Percentiles rank a stretch among this genome's conserved stretches.
Conservation (phyloP, 441 rosid species). For the Eutrema salsugineum region DNA sequence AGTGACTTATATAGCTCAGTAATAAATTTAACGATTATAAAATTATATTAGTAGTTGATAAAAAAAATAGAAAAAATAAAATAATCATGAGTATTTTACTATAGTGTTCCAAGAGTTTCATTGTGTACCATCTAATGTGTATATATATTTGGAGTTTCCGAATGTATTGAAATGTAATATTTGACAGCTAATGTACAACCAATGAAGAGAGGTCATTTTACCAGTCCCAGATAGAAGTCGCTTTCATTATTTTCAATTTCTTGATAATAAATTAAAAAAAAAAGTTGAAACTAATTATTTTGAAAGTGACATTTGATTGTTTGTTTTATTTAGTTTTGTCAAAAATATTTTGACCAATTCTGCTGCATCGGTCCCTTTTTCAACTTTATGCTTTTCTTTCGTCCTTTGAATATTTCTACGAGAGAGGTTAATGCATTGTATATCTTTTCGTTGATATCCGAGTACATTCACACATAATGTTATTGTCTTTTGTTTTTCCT, state of each 20-base stretch:
- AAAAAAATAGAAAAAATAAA: too few species aligned
- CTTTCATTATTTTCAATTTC: slow-evolving; percentile 14
- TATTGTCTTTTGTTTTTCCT: neutral
- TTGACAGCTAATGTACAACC: slow-evolving; percentile 35
- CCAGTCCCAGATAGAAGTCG: slow-evolving; percentile 34
- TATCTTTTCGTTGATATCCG: slow-evolving; percentile 17
- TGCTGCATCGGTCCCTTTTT: slow-evolving; percentile 23
- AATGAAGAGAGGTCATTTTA: slow-evolving; percentile 26
- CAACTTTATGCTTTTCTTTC: slow-evolving; percentile 16
- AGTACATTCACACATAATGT: slow-evolving; percentile 21
- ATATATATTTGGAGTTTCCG: slow-evolving; percentile 3
- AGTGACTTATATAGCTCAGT: neutral
- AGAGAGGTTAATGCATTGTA: slow-evolving; percentile 16
- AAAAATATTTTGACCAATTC: slow-evolving; percentile 29
- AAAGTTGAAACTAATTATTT: neutral
- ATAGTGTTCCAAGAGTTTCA: neutral
- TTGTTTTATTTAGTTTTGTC: slow-evolving; percentile 9
- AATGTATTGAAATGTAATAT: neutral
- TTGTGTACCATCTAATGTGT: neutral
- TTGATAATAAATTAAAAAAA: neutral
- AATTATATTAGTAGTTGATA: neutral
- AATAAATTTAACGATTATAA: neutral
- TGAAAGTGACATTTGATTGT: slow-evolving; percentile 26
- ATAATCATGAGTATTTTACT: neutral
- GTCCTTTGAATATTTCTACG: slow-evolving; percentile 2